phyloP scores from a whole-genome alignment of 2,329 filamentous ascomycete genomes.

The Achaetomium macrosporum region DNA sequence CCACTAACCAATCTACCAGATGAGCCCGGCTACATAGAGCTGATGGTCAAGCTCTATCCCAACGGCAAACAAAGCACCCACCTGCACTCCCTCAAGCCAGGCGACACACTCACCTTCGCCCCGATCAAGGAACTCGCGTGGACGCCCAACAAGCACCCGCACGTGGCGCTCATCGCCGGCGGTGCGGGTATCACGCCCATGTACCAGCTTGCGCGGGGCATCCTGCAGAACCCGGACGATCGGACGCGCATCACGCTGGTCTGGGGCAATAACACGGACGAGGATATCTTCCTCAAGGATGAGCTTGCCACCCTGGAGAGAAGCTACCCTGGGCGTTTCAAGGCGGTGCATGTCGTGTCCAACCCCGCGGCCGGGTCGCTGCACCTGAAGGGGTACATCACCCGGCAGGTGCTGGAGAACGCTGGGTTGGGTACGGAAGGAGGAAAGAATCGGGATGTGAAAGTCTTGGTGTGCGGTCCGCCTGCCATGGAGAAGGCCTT shows the following conservation, averaged over 20 bases:
- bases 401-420: conserved; percentile 48
- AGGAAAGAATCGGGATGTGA: conserved; percentile 35
- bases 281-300: conserved; percentile 52
- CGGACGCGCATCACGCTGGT: conserved; percentile 58
- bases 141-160: conserved; percentile 43
- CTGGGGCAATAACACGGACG: conserved; percentile 59
- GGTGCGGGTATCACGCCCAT: conserved; percentile 68
- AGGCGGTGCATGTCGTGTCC: conserved; percentile 52
- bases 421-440: conserved; percentile 34
- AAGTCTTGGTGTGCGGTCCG: conserved; percentile 65
- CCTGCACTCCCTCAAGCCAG: conserved; percentile 59
- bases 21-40: conserved; percentile 52
- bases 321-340: conserved; percentile 49
- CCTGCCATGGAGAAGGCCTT: conserved; percentile 58
- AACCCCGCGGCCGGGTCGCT: conserved; percentile 36
- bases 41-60: conserved; percentile 65
- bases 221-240: conserved; percentile 56
- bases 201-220: conserved; percentile 57
- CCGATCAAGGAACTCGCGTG: conserved; percentile 50
- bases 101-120: conserved; percentile 54
- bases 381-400: conserved; percentile 52
- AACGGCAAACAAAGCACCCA: conserved; percentile 58
- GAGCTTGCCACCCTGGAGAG: conserved; percentile 49
- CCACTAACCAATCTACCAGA: conserved; percentile 31
- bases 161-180: conserved; percentile 62